These are phyloP conservation scores for Pseudogymnoascus destructans DNA, from an alignment of 2,329 filamentous ascomycete genomes.

Conservation along the genomic window DNA sequence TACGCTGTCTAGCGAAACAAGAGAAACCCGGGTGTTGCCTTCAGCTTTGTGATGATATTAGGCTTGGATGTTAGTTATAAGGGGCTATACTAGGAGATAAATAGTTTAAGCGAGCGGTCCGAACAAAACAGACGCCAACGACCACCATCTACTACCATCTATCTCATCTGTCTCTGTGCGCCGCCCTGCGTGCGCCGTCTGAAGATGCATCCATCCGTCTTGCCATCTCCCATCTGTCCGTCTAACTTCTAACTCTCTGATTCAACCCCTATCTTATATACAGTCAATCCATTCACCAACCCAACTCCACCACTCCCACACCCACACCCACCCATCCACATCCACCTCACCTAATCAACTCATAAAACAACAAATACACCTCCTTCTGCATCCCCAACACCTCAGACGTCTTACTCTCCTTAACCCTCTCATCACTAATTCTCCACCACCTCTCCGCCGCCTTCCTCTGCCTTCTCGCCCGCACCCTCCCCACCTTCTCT, in stretches of 20 bases:
- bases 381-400: constrained; percentile 89
- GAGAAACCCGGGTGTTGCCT: not conserved
- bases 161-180: not conserved
- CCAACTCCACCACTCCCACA: not conserved
- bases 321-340: not conserved
- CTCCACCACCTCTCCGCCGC: constrained; percentile 81
- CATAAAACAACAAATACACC: constrained; percentile 93
- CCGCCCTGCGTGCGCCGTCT: not conserved
- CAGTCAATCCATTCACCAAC: not conserved
- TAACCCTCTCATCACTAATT: constrained; percentile 93
- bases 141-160: not conserved
- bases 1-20: not conserved
- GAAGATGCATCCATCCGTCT: not conserved
- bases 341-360: constrained; percentile 40
- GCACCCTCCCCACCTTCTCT: constrained; percentile 21
- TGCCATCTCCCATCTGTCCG: not conserved
- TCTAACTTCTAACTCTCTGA: not conserved
- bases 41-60: not conserved
- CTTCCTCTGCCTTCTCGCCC: constrained; percentile 44
- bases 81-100: not conserved
- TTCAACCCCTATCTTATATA: not conserved
- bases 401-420: constrained; percentile 84
- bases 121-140: not conserved
- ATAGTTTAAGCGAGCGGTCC: not conserved
- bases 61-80: not conserved